Conservation (phyloP, 2,329 filamentous ascomycete species). For the Dactylonectria macrodidyma region DNA sequence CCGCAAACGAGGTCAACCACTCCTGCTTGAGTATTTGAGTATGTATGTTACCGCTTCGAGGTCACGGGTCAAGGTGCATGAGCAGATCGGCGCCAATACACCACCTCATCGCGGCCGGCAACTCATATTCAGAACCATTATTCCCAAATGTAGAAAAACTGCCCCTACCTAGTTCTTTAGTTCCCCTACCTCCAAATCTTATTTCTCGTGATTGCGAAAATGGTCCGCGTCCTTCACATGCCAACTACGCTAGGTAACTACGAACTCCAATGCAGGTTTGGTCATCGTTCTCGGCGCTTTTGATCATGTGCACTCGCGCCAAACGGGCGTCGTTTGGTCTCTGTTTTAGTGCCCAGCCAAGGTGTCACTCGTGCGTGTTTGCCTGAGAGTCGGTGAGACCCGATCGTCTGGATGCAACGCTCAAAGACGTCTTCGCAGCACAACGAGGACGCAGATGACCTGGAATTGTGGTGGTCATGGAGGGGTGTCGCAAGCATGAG, state of each 20-base stretch:
- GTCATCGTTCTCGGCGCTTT: background rate
- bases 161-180: no score
- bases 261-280: background rate
- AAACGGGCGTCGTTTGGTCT: background rate
- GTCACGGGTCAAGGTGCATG: no score
- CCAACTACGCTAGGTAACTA: background rate
- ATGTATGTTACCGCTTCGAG: no score
- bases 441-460: background rate
- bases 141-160: no score
- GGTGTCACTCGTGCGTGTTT: background rate
- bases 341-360: background rate
- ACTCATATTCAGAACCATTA: no score
- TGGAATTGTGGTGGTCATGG: background rate
- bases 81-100: no score
- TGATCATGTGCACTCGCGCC: constrained; percentile 1
- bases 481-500: background rate
- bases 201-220: background rate
- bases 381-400: constrained; percentile 1
- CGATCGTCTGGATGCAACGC: background rate
- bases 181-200: no score
- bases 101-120: no score
- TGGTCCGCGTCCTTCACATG: background rate
- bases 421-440: background rate
- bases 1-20: no score
- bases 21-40: no score